Percentiles rank a stretch among this genome's conserved stretches.
Evolutionary conservation across 495 filamentous ascomycete genomes (phyloP).

Genomic region (Penicillium steckii): DNA sequence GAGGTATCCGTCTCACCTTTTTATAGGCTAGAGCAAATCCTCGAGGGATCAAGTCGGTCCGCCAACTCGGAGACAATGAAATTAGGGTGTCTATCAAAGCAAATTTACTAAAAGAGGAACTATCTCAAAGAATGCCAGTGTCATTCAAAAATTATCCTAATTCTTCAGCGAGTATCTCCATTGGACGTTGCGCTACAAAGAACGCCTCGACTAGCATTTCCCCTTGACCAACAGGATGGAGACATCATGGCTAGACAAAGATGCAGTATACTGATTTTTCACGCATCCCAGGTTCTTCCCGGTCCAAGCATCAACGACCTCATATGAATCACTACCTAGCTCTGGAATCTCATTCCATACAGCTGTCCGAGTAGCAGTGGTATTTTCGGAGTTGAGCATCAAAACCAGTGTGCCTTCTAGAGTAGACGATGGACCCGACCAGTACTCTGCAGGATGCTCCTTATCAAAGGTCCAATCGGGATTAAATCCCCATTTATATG

Average conservation of each 20-base stretch:
- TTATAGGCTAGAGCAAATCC: too few relatives aligned
- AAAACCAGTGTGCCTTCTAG: constrained; percentile 50
- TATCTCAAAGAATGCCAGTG: neutral
- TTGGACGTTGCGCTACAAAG: neutral
- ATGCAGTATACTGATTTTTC: constrained; percentile 28
- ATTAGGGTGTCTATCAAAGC: too few relatives aligned
- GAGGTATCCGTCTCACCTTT: too few relatives aligned
- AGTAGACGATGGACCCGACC: constrained; percentile 51
- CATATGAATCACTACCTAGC: constrained; percentile 40
- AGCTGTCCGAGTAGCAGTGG: constrained; percentile 38
- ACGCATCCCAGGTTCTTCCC: constrained; percentile 50
- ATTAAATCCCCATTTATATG: constrained; percentile 67
- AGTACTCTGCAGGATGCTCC: constrained; percentile 59
- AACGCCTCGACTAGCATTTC: constrained; percentile 22
- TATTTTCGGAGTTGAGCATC: constrained; percentile 49
- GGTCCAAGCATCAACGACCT: constrained; percentile 55
- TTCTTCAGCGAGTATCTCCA: neutral
- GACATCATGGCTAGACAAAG: constrained; percentile 49
- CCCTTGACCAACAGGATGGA: constrained; percentile 42
- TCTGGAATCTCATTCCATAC: constrained; percentile 55
- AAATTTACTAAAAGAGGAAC: neutral
- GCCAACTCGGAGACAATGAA: too few relatives aligned
- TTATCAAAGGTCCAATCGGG: constrained; percentile 61
- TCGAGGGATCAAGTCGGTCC: too few relatives aligned
- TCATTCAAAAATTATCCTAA: neutral